Percentiles rank a stretch among this genome's conserved stretches.
phyloP scores from a whole-genome alignment of 1,139 yeast species.

The Geotrichum australiense region DNA sequence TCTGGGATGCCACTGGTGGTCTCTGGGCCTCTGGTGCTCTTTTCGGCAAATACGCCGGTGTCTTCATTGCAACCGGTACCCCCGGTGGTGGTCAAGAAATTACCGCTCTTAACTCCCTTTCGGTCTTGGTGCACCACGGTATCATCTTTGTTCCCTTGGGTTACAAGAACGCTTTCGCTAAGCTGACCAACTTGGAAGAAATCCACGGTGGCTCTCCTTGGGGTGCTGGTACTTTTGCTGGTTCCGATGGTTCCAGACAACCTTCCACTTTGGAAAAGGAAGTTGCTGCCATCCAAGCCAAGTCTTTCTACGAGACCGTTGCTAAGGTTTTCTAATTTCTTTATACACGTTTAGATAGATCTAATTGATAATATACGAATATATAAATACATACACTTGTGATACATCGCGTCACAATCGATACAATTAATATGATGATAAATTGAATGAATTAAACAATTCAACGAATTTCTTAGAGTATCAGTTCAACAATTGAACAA shows the following conservation, averaged over 20 bases:
- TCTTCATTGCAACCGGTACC: slow-evolving; percentile 66
- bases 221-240: slow-evolving; percentile 77
- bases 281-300: slow-evolving; percentile 56
- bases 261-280: slow-evolving; percentile 55
- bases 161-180: slow-evolving; percentile 51
- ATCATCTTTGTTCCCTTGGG: slow-evolving; percentile 69
- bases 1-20: slow-evolving; percentile 71
- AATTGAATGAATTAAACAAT: no score
- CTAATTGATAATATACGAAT: no score
- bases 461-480: no score
- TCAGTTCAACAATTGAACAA: no score
- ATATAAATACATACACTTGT: no score
- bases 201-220: slow-evolving; percentile 73
- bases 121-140: slow-evolving; percentile 44
- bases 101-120: slow-evolving; percentile 53
- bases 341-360: no score
- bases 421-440: no score
- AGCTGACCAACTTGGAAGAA: slow-evolving; percentile 51
- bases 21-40: slow-evolving; percentile 67
- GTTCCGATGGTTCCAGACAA: slow-evolving; percentile 64
- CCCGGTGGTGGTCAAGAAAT: slow-evolving; percentile 75
- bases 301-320: slow-evolving; percentile 39
- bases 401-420: no score
- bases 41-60: slow-evolving; percentile 62
- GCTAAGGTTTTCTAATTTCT: slow-evolving; percentile 19